A percentile compares a stretch with the other conserved stretches of the same genome.
These are phyloP conservation scores for Melastoma malabathricum DNA, from an alignment of 345 rosid genomes.

Conservation along the genomic window DNA sequence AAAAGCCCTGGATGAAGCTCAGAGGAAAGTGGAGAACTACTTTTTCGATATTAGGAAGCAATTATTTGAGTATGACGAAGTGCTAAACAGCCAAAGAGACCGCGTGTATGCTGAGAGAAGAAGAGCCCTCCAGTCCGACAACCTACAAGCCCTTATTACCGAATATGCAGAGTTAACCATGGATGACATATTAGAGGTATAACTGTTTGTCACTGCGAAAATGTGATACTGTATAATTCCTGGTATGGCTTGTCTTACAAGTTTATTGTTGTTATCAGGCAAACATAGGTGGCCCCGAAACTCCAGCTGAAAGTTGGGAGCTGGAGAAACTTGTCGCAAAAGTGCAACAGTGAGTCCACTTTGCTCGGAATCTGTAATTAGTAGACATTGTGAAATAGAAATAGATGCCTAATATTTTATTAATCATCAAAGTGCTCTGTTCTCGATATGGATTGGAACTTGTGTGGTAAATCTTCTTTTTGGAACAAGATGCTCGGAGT, in stretches of 20 bases:
- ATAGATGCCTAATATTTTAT: neutral
- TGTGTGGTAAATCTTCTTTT: too few relatives aligned
- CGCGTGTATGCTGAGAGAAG: conserved; percentile 94
- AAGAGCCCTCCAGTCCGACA: conserved; percentile 76
- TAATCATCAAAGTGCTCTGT: neutral
- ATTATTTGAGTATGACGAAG: conserved; percentile 88
- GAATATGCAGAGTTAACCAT: conserved; percentile 97
- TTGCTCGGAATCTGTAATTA: neutral
- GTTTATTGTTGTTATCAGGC: conserved; percentile 35
- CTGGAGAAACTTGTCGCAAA: conserved; percentile 82
- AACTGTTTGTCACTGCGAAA: conserved; percentile 4
- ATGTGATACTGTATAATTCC: neutral
- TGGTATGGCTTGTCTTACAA: too few relatives aligned
- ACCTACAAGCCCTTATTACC: conserved; percentile 69
- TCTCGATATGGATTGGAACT: too few relatives aligned
- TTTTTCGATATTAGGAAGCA: conserved; percentile 91
- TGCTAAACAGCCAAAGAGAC: conserved; percentile 93
- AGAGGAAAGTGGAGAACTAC: conserved; percentile 92
- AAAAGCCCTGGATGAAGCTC: conserved; percentile 95
- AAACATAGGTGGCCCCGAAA: conserved; percentile 53
- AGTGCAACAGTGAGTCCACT: conserved; percentile 62
- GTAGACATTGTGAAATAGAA: too few relatives aligned
- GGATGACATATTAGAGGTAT: conserved; percentile 93
- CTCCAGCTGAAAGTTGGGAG: conserved; percentile 75
- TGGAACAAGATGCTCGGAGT: too few relatives aligned